These are phyloP conservation scores for Eurotiales sp. DNA, from an alignment of 2,329 filamentous ascomycete species.

Conservation along the genomic window DNA sequence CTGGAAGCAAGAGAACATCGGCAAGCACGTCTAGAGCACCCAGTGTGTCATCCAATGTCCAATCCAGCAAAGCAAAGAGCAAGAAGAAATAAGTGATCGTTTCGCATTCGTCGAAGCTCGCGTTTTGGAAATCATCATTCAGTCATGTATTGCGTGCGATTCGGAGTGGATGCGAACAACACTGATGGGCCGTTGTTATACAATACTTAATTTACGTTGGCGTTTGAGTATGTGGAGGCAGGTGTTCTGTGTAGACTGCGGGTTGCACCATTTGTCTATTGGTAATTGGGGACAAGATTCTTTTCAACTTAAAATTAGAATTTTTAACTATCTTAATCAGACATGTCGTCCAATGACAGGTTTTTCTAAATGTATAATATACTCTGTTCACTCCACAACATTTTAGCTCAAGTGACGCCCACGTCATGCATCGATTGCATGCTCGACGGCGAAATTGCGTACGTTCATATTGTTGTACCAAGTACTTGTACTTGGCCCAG, in stretches of 20 bases:
- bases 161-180: too few relatives aligned
- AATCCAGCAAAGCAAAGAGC: slow-evolving; percentile 47
- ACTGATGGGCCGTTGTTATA: background rate
- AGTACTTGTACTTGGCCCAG: too few relatives aligned
- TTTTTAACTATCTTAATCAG: background rate
- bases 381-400: too few relatives aligned
- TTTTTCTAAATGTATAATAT: background rate
- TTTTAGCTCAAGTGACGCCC: too few relatives aligned
- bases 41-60: slow-evolving; percentile 72
- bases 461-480: too few relatives aligned
- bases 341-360: background rate
- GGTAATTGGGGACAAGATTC: background rate
- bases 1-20: slow-evolving; percentile 69
- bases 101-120: background rate
- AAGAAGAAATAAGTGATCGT: slow-evolving; percentile 44
- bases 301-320: background rate
- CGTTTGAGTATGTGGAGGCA: slow-evolving; percentile 6
- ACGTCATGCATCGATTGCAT: too few relatives aligned
- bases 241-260: background rate
- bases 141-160: background rate
- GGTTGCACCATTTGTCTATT: background rate
- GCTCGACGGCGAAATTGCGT: too few relatives aligned
- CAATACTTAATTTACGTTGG: slow-evolving; percentile 6
- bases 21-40: slow-evolving; percentile 77
- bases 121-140: background rate